Evolutionary conservation across 331 rosid species (phyloP).

Genomic region (Erythrophleum ivorense): DNA sequence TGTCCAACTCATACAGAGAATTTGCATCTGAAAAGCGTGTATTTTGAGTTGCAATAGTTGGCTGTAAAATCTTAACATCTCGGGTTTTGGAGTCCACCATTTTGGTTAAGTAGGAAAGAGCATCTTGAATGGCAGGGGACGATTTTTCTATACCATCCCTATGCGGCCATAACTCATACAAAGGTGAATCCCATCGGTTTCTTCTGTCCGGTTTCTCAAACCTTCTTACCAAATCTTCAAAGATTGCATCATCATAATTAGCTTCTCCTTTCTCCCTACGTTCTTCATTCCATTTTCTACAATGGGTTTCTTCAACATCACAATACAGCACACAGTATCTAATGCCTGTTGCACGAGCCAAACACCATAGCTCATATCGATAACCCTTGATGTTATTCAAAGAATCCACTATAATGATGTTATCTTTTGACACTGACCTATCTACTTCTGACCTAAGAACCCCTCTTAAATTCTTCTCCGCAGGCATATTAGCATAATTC

Average conservation of each 20-base stretch:
- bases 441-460: conserved; percentile 93
- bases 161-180: conserved; percentile 83
- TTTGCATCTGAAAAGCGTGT: conserved; percentile 73
- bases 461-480: conserved; percentile 93
- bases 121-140: conserved; percentile 64
- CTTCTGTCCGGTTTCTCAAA: conserved; percentile 87
- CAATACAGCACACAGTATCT: conserved; percentile 86
- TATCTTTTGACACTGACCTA: conserved; percentile 76
- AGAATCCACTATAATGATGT: conserved; percentile 77
- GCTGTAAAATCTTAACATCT: conserved; percentile 88
- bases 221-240: conserved; percentile 84
- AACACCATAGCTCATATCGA: conserved; percentile 94
- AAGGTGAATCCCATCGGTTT: conserved; percentile 94
- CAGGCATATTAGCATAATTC: conserved; percentile 81
- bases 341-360: conserved; percentile 90
- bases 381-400: conserved; percentile 94
- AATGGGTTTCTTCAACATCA: conserved; percentile 66
- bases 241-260: conserved; percentile 64
- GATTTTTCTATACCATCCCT: conserved; percentile 68
- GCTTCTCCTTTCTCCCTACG: conserved; percentile 74
- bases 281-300: conserved; percentile 83
- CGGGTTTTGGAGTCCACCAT: conserved; percentile 72
- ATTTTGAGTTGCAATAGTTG: conserved; percentile 90
- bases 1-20: conserved; percentile 86
- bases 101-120: conserved; percentile 69